Evolutionary conservation across 192 early-diverging fungal genomes (phyloP), one percentile per base, ranked within the genome.

Genomic region (Coemansia sp.): DNA sequence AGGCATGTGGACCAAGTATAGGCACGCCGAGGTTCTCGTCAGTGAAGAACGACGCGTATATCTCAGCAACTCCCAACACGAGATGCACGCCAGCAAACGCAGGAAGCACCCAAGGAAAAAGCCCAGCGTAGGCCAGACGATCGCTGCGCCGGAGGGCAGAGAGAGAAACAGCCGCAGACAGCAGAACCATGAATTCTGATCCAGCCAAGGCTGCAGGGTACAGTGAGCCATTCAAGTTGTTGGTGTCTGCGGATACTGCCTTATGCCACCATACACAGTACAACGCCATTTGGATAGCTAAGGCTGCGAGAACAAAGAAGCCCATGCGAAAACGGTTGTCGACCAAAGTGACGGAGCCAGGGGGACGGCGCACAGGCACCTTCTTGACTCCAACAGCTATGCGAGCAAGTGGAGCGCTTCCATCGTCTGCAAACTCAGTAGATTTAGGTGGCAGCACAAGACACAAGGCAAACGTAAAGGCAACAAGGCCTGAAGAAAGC

Each of bases 1-100:
- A 59, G 25, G 68, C 62, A 2, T 16, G 21, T 2, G 21, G 25
- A 2, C 61, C 61, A 15, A 55, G 23, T 1, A 64, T 57, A 9
- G 61, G 59, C 35, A 58, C 68, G 13, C 42, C 7, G 7, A 26
- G 30, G 15, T 57, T 53, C 40, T 39, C 26, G n/a, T 61, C 55
- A 9, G 68, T 70, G 28, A 70, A 70, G 55, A 70, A 70, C 15
- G 61, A 70, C 25, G 37, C 62, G 42, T 63, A 70, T 16, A 48
- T 37, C 16, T 70, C 68, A 34, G 40, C 16, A 2, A 35, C 13
- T 18, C 62, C 31, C 13, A 64, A 20, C 0, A 48, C 23, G 34
- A 58, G 21, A 26, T 64, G 35, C 7, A 64, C 8, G 7, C 34
- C 43, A 26, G 53, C 57, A 4, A 52, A 12, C 18, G 25, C n/a